Evolutionary conservation across 306 rosid species (phyloP).

Genomic region (Lathyrus sativus): DNA sequence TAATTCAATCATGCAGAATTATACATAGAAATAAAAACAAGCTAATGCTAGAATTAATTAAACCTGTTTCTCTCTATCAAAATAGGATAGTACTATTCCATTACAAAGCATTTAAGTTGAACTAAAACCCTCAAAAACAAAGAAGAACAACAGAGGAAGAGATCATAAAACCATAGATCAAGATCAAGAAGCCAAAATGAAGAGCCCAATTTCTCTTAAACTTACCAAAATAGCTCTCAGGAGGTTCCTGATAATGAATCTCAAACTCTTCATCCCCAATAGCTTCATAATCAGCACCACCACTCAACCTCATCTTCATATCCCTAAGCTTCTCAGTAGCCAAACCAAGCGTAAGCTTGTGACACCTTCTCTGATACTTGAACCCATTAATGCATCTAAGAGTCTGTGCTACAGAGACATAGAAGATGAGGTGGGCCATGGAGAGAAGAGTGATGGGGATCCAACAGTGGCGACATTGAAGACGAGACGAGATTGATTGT

Average conservation of each 20-base stretch:
- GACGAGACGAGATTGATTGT: slow-evolving; percentile 54
- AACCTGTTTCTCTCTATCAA: background rate
- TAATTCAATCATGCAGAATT: slow-evolving; percentile 14
- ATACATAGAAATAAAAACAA: background rate
- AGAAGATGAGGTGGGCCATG: slow-evolving; percentile 79
- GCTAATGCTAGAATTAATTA: background rate
- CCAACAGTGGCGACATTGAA: slow-evolving; percentile 93
- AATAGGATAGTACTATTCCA: background rate
- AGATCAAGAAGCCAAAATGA: slow-evolving; percentile 80
- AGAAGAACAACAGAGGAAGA: slow-evolving; percentile 88
- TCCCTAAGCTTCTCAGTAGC: slow-evolving; percentile 82
- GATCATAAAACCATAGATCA: slow-evolving; percentile 71
- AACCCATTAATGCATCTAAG: slow-evolving; percentile 83
- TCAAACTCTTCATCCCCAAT: slow-evolving; percentile 65
- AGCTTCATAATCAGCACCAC: slow-evolving; percentile 37
- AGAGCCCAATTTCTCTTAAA: slow-evolving; percentile 97
- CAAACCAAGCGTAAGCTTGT: slow-evolving; percentile 82
- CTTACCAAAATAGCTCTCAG: slow-evolving; percentile 81
- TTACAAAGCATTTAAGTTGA: slow-evolving; percentile 1
- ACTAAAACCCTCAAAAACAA: slow-evolving; percentile 48
- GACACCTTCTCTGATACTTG: slow-evolving; percentile 95
- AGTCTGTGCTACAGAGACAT: slow-evolving; percentile 87
- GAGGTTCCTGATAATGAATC: slow-evolving; percentile 93
- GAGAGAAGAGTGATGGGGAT: slow-evolving; percentile 86
- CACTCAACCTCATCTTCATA: slow-evolving; percentile 51